Conservation (phyloP, 768 basidiomycete species). For the Polyporus arcularius region DNA sequence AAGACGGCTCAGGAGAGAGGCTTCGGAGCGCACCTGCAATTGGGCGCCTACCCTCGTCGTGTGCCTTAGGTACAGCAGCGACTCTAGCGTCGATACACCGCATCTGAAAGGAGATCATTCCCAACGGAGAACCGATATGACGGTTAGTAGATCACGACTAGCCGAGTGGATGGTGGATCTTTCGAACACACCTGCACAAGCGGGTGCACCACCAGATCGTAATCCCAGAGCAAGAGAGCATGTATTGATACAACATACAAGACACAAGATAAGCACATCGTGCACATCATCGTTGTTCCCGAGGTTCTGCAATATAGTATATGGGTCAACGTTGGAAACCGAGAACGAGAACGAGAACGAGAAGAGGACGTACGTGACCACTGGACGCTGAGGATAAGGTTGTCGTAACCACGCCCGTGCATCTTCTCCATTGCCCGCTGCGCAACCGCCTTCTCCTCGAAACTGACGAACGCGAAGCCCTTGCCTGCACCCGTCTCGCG, state of each 20-base stretch:
- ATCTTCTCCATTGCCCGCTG: constrained; percentile 91
- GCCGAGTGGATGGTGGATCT: no score
- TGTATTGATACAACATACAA: constrained; percentile 11
- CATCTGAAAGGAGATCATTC: no score
- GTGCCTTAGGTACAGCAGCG: no score
- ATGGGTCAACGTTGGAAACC: neutral
- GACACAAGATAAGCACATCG: neutral
- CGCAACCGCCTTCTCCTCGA: constrained; percentile 78
- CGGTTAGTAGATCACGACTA: no score
- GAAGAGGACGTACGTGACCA: constrained; percentile 57
- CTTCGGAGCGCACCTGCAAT: no score
- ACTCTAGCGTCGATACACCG: no score
- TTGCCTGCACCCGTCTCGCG: constrained; percentile 93
- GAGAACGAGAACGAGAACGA: neutral
- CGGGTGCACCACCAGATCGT: no score
- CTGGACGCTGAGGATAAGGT: constrained; percentile 73
- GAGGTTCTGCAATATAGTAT: constrained; percentile 32
- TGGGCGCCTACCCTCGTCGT: no score
- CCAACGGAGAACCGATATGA: no score
- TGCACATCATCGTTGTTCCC: constrained; percentile 35
- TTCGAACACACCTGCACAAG: no score
- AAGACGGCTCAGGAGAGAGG: no score
- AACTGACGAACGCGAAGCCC: constrained; percentile 97
- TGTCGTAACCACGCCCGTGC: constrained; percentile 90
- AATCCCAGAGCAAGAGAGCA: neutral